Base-by-base conservation (phyloP, 2,329 filamentous ascomycete species). In the Emericellopsis atlantica region DNA sequence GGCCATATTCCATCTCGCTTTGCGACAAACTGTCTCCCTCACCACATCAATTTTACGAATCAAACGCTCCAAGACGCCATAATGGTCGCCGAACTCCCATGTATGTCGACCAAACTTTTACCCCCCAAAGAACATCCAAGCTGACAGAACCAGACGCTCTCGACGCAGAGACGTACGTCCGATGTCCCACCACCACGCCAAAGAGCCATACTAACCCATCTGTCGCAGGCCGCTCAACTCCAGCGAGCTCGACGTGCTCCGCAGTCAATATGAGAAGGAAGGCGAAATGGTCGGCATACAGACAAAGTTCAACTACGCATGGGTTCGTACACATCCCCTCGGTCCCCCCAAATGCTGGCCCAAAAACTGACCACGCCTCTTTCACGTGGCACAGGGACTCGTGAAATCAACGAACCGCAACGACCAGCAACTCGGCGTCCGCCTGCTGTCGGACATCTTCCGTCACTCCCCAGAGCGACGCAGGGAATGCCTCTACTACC, bases 281-380 rank as follows among this genome's bases (percentile, higher is more conserved):
- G 92, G 90, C 51, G 86, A 94, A 54, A 93, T 94, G 70, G 90
- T 95, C 45, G 89, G 90, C 45, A 77, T 98, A 33, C 92, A 98
- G 64, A 98, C 92, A 46, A 96, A 96, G 61, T 98, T 98, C 76
- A 98, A 98, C 78, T 96, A 90, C 62, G 90, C 92, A 58, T 98
- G 92, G 92, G 88, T 94, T 76, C 43, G 70, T 51, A 31, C 31
- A 11, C 32, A 24, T 37, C 36, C 32, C 36, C 31, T 29, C 38
- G 34, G 15, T 10, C 22, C 4, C 26, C 9, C 12, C 9, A 29
- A 12, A 21, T 26, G 32, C 26, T 32, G 18, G 22, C 21, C 35
- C 31, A 6, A 23, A 23, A n/a, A 8, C 14, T 21, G 18, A 21
- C 18, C 32, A 34, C 9, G 34, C n/a, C 18, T 21, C 18, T 21